Evolutionary conservation across 2,329 filamentous ascomycete species (phyloP), one percentile per base, ranked within the genome.

Genomic region (Penicillium sp.): DNA sequence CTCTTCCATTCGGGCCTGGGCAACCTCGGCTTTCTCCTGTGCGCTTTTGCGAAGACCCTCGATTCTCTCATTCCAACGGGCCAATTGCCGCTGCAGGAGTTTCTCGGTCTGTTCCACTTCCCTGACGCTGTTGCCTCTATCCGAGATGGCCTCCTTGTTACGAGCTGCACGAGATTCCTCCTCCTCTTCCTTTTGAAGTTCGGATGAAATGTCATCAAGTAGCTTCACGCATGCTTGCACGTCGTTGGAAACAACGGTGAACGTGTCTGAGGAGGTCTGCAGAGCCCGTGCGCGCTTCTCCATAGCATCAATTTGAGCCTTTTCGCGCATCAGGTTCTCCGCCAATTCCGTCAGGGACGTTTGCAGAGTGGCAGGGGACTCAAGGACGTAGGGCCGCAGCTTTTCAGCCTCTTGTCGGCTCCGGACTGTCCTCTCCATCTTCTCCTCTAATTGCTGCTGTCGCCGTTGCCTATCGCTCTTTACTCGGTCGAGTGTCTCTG

Each of bases 251-350:
- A 96, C 90, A 0, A 95, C 86, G 3, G 83, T 80, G 68, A 97
- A 97, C 0, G 91, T 93, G 70, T 97, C 93, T 3, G 86, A 85
- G 7, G 90, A 95, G 1, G 93, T 97, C 67, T 97, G 92, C 21
- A 99, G 79, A 0, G 91, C 93, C 54, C 94, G 83, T n/a, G 89
- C 85, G 50, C 93, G 84, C 58, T 90, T 86, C 70, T 99, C 94
- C 42, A 97, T 82, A 1, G 85, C 79, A 66, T 97, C 93, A 56
- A 96, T 95, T 55, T 93, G 88, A 9, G 84, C 78, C 68, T 93
- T 93, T 70, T 96, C 92, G 45, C 80, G 80, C 59, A 81, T 82
- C 47, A 97, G 79, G 44, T 85, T 89, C 65, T 90, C 87, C 56
- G 86, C 89, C 50, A 99, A 78, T 58, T 96, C 91, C 2, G 87